phyloP scores from a whole-genome alignment of 2,329 filamentous ascomycete genomes.

The Apiospora arundinis region DNA sequence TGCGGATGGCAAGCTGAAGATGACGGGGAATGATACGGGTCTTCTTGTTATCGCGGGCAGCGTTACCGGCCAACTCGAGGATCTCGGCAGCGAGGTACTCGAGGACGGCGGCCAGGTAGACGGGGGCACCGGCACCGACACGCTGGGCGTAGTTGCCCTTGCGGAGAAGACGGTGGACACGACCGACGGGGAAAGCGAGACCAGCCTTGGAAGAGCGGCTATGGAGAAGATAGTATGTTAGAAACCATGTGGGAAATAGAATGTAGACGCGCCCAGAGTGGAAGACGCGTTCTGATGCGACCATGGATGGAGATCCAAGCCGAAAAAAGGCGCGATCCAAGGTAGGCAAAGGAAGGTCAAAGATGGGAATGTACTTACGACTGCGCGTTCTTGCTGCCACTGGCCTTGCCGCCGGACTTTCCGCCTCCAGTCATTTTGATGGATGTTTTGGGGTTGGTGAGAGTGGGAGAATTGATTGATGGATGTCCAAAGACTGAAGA shows the following conservation, averaged over 20 bases:
- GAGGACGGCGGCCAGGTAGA: slow-evolving; percentile 96
- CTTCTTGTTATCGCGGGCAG: slow-evolving; percentile 99
- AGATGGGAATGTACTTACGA: slow-evolving; percentile 72
- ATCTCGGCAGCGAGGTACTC: slow-evolving; percentile 99
- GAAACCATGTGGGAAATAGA: slow-evolving; percentile 32
- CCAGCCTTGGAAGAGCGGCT: slow-evolving; percentile 99
- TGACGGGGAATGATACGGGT: slow-evolving; percentile 99
- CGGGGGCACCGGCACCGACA: slow-evolving; percentile 97
- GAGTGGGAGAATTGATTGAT: slow-evolving; percentile 19
- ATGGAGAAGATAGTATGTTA: slow-evolving; percentile 43
- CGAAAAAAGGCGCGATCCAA: slow-evolving; percentile 25
- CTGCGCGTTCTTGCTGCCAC: slow-evolving; percentile 98
- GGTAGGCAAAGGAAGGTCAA: slow-evolving; percentile 18
- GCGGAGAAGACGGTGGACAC: slow-evolving; percentile 98
- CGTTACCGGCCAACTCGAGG: slow-evolving; percentile 97
- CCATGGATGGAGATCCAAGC: slow-evolving; percentile 23
- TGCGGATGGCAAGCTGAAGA: slow-evolving; percentile 98
- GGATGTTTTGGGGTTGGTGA: slow-evolving; percentile 39
- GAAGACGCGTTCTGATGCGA: slow-evolving; percentile 48
- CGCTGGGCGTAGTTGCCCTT: slow-evolving; percentile 99
- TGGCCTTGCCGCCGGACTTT: slow-evolving; percentile 99
- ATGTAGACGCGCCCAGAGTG: background rate
- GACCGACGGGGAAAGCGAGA: slow-evolving; percentile 97
- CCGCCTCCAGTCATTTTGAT: slow-evolving; percentile 99
- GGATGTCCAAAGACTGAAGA: slow-evolving; percentile 28